Evolutionary conservation across 805 yeast species (phyloP), one percentile per base, ranked within the genome.

Genomic region (Jamesozyma spencerorum): DNA sequence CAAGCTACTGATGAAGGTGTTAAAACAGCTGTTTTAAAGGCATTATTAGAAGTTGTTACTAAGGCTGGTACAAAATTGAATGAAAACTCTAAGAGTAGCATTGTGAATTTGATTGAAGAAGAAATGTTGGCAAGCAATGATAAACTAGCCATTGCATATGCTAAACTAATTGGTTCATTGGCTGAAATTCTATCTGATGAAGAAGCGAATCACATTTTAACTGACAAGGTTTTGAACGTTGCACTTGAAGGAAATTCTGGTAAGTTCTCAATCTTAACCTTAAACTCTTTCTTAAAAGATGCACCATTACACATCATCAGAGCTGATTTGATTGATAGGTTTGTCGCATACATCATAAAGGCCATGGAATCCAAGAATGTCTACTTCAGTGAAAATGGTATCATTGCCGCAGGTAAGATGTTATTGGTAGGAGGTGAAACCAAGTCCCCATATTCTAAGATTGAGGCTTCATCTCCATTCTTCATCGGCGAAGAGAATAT

Each of bases 11-110:
- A 76, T 44, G 64, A 65, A 34, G 90, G 86, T 40, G 87, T 87
- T 19, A 83, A 83, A 51, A 75, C 85, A 10, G 85, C 97, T 0
- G 84, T 88, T 82, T 69, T 87, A 52, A 77, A 77, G 52, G 97
- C 94, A 0, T 66, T 90, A 52, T 67, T 82, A 39, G 95, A 85
- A 57, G 92, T 90, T 40, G 84, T 86, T 24, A 63, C 71, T 29
- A 80, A 77, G 52, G 88, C 90, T 13, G 97, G 97, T 34, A 61
- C 67, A 31, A 81, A 81, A 55, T 70, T 90, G 72, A 78, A 77
- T 52, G 92, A 83, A 50, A 63, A 74, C 2, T 81, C 94, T 5
- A 82, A 85, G 58, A 63, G 67, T 13, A 68, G 77, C 31, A 77
- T 88, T 34, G 70, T 86, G 66, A 68, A 77, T 8, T 69, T 88